Conservation (phyloP, 768 basidiomycete species). For the Krasilnikovozyma curviuscula region DNA sequence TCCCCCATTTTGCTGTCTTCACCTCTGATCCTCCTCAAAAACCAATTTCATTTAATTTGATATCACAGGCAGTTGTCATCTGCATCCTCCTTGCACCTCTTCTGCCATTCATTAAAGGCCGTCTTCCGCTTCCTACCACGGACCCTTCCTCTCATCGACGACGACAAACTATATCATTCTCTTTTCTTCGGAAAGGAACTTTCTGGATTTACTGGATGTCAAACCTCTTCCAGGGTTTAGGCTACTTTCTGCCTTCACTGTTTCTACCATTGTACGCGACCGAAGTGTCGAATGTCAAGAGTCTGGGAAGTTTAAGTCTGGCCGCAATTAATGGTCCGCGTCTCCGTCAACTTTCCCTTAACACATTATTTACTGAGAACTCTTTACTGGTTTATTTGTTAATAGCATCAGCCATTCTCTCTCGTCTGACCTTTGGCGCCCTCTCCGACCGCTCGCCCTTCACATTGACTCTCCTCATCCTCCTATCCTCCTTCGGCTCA, state of each 20-base stretch:
- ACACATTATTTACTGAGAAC: not conserved
- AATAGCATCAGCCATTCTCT: not conserved
- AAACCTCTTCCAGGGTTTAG: not conserved
- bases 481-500: not conserved
- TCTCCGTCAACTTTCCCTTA: not conserved
- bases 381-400: not conserved
- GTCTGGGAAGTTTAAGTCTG: not conserved
- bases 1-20: too few species aligned
- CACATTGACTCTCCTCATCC: not conserved
- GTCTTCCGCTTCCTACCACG: too few species aligned
- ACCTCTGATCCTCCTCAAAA: too few species aligned
- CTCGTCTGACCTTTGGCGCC: not conserved
- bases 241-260: not conserved
- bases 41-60: too few species aligned
- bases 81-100: not conserved
- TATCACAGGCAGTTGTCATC: not conserved
- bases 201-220: not conserved
- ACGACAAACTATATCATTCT: not conserved
- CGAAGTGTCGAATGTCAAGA: not conserved
- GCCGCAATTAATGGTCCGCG: not conserved
- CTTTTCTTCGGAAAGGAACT: not conserved
- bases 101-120: not conserved
- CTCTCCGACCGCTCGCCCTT: not conserved
- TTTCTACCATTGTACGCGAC: not conserved
- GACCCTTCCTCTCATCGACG: too few species aligned